Evolutionary conservation across 1,139 yeast genomes (phyloP), one percentile per base, ranked within the genome.

Genomic region (Candida sanyaensis): DNA sequence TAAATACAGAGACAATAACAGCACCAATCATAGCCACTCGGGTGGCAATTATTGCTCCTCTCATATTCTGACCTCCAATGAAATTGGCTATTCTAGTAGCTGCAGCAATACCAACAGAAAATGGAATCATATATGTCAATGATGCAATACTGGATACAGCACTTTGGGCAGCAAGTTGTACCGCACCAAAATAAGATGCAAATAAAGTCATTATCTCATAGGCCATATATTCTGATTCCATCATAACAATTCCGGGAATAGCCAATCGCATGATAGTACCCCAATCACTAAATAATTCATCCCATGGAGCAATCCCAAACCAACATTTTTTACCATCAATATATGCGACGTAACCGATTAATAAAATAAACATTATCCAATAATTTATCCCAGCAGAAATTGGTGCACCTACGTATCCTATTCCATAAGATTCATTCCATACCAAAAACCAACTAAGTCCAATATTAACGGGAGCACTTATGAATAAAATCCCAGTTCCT

Each of bases 71-170:
- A 0, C 93, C 95, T 4, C 97, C 97, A 48, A 91, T 80, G 58
- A 86, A 89, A 62, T 86, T 89, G 38, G 97, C 96, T 43, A 90
- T 85, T 66, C 97, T 76, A 0, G 96, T 90, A 0, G 96, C 85
- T 0, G 92, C 77, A 0, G 96, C 96, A 43, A 90, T 90, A 37
- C 96, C 86, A 5, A 89, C 81, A 0, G 97, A 93, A 73, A 91
- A 91, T 11, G 97, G 96, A 11, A 88, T 77, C 86, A 89, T 91
- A 59, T 88, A 91, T 1, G 90, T 72, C 46, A 91, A 70, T 1
- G 95, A 86, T 0, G 93, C 92, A 45, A 89, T 75, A 4, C 96
- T 86, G 5, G 95, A 84, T 0, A 88, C 84, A 0, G 96, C 92
- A 42, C 96, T 86, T 64, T 91, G 97, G 0, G 96, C 93, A 0